Evolutionary conservation across 2,329 filamentous ascomycete species (phyloP), one percentile per base, ranked within the genome.

Genomic region (Rhinocladiella similis): DNA sequence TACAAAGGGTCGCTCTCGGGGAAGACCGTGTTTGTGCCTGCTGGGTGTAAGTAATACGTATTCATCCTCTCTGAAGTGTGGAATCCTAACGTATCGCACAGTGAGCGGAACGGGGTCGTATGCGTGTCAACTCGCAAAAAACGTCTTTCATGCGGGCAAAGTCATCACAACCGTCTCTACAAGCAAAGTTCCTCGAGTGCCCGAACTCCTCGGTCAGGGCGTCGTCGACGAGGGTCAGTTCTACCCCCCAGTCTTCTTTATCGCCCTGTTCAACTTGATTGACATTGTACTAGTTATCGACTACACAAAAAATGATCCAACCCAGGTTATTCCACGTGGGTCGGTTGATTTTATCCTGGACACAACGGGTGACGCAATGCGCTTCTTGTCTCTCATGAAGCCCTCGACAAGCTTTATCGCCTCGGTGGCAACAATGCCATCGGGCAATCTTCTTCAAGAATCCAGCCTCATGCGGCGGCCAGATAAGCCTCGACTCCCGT

Each of bases 141-240:
- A 79, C 27, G 71, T 77, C 2, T 82, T 79, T 47, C 72, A 75
- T 0, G 81, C 76, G 1, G 66, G 66, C 0, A 74, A 70, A 46
- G 69, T 83, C 52, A 77, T 84, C 45, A 73, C 79, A 0, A 82
- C 80, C 0, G 78, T 80, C 0, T 83, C 80, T 3, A 82, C 80
- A 19, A 57, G 73, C 9, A 84, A 84, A 66, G 55, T 84, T 29
- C 58, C 68, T 0, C 69, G 77, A 19, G 76, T 82, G 0, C 72
- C 75, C 41, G 61, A 73, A 54, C 36, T 39, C 4, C 36, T 39
- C 12, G 36, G 36, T 13, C 5, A 73, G 0, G 77, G 75, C 0
- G 68, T 78, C 5, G 75, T 81, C 1, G 80, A 81, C 65, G 71
- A 80, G 59, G 63, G 67, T 27, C 3, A 27, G 25, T 3, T 4